A percentile compares a stretch with the other conserved stretches of the same genome.
These are phyloP conservation scores for Sporisorium sorghi DNA, from an alignment of 1,284 basidiomycete genomes.

Conservation along the genomic window DNA sequence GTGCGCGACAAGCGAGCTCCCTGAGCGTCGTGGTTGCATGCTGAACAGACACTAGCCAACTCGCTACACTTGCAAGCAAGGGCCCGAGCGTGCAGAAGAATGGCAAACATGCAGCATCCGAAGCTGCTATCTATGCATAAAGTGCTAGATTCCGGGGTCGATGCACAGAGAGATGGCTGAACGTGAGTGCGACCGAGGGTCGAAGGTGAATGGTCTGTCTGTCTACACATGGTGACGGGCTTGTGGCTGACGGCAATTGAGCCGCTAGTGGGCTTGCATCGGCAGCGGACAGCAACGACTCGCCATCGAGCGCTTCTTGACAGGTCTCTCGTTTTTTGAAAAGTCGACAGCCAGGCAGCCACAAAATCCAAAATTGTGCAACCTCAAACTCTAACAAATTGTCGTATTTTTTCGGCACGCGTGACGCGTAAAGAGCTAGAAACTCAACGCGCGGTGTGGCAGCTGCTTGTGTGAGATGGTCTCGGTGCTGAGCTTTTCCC, in stretches of 20 bases:
- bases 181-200: neutral
- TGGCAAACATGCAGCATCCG: neutral
- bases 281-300: neutral
- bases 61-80: neutral
- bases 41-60: neutral
- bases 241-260: neutral
- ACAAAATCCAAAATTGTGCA: neutral
- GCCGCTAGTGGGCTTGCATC: too few species aligned
- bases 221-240: slow-evolving; percentile 5
- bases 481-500: neutral
- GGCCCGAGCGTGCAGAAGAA: slow-evolving; percentile 4
- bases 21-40: neutral
- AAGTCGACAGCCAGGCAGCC: neutral
- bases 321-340: neutral
- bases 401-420: neutral
- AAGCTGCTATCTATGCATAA: neutral
- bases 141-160: too few species aligned
- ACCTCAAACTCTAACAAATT: neutral
- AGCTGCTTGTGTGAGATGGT: neutral
- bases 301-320: slow-evolving; percentile 3
- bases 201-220: neutral
- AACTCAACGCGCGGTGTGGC: slow-evolving; percentile 4
- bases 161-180: neutral
- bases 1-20: neutral
- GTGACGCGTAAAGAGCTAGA: slow-evolving; percentile 29